phyloP scores from a whole-genome alignment of 176 grass and related monocot genomes.

The Elaeis guineensis region DNA sequence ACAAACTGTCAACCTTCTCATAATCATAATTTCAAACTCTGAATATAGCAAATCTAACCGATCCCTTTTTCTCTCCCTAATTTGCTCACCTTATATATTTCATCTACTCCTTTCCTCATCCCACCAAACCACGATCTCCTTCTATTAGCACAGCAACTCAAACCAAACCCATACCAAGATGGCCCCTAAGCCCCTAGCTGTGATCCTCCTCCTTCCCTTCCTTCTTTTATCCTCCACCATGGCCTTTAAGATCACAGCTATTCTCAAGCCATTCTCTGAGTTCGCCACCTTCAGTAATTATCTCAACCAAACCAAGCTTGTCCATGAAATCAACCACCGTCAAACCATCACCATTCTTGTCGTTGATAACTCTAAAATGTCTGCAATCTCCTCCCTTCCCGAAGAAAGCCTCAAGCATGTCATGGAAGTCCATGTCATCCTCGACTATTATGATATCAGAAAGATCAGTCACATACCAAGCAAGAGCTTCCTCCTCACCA shows the following conservation, averaged over 20 bases:
- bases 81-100: no score
- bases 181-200: background rate
- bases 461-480: background rate
- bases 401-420: background rate
- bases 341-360: conserved; percentile 4
- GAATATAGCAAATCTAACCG: no score
- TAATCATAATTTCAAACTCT: no score
- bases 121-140: no score
- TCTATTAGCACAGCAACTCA: no score
- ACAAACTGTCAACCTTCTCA: no score
- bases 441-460: background rate
- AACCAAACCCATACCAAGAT: no score
- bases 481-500: background rate
- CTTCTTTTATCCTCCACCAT: background rate
- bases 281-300: background rate
- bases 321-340: background rate
- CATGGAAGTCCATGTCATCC: conserved; percentile 2
- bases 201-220: background rate
- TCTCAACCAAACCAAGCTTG: background rate
- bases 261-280: background rate
- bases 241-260: background rate
- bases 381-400: background rate
- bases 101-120: no score
- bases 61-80: no score
- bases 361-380: background rate